These are phyloP conservation scores for Trichoderma breve DNA, from an alignment of 2,329 filamentous ascomycete genomes.

Conservation along the genomic window DNA sequence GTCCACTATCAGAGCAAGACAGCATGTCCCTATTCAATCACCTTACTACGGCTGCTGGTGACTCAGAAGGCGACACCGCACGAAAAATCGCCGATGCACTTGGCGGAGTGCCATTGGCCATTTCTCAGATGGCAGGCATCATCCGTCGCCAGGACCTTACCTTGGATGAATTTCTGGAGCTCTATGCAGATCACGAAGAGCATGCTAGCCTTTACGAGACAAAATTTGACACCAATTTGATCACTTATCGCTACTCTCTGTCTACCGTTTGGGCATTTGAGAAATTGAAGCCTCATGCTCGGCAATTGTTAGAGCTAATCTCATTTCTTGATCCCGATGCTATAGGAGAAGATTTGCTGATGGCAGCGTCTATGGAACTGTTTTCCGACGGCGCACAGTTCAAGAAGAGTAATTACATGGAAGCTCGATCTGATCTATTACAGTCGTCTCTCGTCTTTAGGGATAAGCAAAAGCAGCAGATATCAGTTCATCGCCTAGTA, in stretches of 20 bases:
- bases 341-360: not conserved
- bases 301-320: not conserved
- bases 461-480: not conserved
- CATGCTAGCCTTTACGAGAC: not conserved
- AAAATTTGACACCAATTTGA: not conserved
- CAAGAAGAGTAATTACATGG: not conserved
- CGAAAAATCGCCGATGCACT: not conserved
- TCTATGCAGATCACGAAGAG: not conserved
- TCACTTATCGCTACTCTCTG: not conserved
- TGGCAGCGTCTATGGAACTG: not conserved
- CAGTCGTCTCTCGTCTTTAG: not conserved
- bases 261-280: not conserved
- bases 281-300: not conserved
- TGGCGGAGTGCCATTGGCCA: not conserved
- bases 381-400: not conserved
- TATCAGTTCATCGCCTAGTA: not conserved
- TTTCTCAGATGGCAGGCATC: not conserved
- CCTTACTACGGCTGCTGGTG: not conserved
- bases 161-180: not conserved
- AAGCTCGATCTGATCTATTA: not conserved
- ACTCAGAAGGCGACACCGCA: not conserved
- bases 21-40: not conserved
- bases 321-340: not conserved
- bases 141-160: not conserved
- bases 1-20: not conserved